Evolutionary conservation across 257 asterid genomes (phyloP), one percentile per base, ranked within the genome.

Genomic region (Henckelia pumila): DNA sequence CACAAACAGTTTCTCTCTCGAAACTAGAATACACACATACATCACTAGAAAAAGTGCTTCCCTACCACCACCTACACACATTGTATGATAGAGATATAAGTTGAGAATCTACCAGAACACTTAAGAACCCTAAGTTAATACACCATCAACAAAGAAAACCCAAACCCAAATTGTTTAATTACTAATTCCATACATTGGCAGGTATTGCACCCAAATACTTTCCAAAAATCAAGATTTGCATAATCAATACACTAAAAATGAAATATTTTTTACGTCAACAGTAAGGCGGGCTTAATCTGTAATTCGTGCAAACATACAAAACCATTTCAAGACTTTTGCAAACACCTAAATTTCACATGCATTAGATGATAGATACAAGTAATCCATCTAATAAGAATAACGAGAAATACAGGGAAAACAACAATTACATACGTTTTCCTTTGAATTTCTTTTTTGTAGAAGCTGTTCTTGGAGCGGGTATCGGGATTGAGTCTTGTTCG

Each of bases 391-490:
- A 19, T 20, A 30, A 63, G 59, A 24, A 57, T 4, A 25, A 3
- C 19, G n/a, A 19, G 35, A 20, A 25, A 19, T 0, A 19, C 11
- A 22, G 17, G 9, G 17, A 7, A 58, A 56, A 4, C 35, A 14
- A 44, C 53, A 14, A 13, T 44, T 16, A 53, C 84, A 29, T 85
- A 92, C 98, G 49, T 89, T 88, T 56, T 92, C 96, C 63, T 85
- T 73, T 2, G 96, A 89, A 67, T 58, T 79, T 77, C 76, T 86
- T 66, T 85, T 77, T 14, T 82, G 94, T 49, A 84, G 82, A 74
- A 67, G 61, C 69, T 82, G 91, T 63, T 91, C 95, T 75, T 85
- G 93, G n/a, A 89, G 96, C 30, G 96, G 98, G 72, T 33, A 73
- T 47, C 95, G 80, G n/a, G 89, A 80, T 64, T 61, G 85, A 23